Base-by-base conservation (phyloP, 768 basidiomycete genomes). In the Tricholoma flavovirens region DNA sequence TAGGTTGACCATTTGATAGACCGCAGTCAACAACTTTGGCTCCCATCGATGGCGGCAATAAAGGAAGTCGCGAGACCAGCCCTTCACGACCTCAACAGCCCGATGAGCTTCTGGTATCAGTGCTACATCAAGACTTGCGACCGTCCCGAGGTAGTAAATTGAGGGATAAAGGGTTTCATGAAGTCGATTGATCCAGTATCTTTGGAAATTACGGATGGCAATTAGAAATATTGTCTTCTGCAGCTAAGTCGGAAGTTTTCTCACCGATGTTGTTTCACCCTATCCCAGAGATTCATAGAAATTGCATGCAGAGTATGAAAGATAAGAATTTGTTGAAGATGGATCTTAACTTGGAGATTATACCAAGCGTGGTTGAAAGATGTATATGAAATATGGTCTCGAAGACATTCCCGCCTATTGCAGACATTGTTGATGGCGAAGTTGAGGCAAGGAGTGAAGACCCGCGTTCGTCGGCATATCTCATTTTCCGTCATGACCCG, bases 121-220 rank as follows among this genome's bases (percentile, higher is more conserved):
- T 1, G 60, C 58, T 9, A 68, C 53, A 32, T 75, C 67, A 0
- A 83, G 64, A 45, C 68, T 59, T 0, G 73, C 64, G 0, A 64
- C 53, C 0, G 77, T 74, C 4, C 84, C 86, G 43, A 83, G 69
- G n/a, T 64, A 54, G 54, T 77, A 67, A 49, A 65, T 71, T 0
- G 77, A 64, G 2, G 86, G 84, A 56, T 76, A 72, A 5, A 86
- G 50, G 1, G 76, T 72, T 17, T 80, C 77, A 53, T 83, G 78
- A 0, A 86, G 65, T 24, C 68, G 71, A 4, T 59, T 61, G 7
- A 84, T 66, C 77, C 79, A 82, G 43, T 66, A 68, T 49, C 81
- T 83, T 56, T 6, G 33, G 8, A 35, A 26, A 38, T 50, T 21
- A 15, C 49, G 51, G 22, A 53, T 35, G 51, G 54, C 5, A 9